Evolutionary conservation across 2,329 filamentous ascomycete genomes (phyloP).

Genomic region (Capronia epimyces): DNA sequence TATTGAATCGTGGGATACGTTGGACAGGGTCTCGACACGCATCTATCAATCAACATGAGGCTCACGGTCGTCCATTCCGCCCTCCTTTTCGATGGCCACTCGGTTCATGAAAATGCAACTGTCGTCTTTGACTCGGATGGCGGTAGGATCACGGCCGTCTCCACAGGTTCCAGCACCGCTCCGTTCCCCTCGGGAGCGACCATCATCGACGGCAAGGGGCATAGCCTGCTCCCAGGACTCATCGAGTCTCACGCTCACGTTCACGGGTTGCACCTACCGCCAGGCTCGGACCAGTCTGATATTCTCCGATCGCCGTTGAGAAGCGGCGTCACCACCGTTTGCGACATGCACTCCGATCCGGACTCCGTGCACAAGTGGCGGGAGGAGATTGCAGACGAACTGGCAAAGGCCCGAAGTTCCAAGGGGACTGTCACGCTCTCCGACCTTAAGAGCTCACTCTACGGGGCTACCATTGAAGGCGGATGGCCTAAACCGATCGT

Average conservation of each 20-base stretch:
- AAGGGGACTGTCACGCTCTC: slow-evolving; percentile 22
- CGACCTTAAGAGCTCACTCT: slow-evolving; percentile 47
- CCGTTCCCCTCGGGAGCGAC: slow-evolving; percentile 18
- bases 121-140: slow-evolving; percentile 24
- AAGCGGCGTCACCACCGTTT: slow-evolving; percentile 28
- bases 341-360: slow-evolving; percentile 28
- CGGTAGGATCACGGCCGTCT: slow-evolving; percentile 26
- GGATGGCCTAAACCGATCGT: slow-evolving; percentile 46
- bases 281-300: slow-evolving; percentile 16
- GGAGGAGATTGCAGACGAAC: slow-evolving; percentile 17
- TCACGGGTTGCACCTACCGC: slow-evolving; percentile 21
- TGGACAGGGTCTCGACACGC: background rate
- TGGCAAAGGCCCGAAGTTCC: slow-evolving; percentile 16
- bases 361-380: slow-evolving; percentile 18
- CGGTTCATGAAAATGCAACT: slow-evolving; percentile 17
- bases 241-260: slow-evolving; percentile 29
- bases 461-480: slow-evolving; percentile 47
- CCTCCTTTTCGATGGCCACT: slow-evolving; percentile 25
- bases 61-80: slow-evolving; percentile 24
- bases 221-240: slow-evolving; percentile 27
- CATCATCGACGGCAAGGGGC: slow-evolving; percentile 25
- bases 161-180: slow-evolving; percentile 7
- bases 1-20: too few relatives aligned
- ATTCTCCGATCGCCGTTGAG: slow-evolving; percentile 22
- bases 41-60: slow-evolving; percentile 7